phyloP scores from a whole-genome alignment of 2,329 filamentous ascomycete species.

The Fusarium palustre region DNA sequence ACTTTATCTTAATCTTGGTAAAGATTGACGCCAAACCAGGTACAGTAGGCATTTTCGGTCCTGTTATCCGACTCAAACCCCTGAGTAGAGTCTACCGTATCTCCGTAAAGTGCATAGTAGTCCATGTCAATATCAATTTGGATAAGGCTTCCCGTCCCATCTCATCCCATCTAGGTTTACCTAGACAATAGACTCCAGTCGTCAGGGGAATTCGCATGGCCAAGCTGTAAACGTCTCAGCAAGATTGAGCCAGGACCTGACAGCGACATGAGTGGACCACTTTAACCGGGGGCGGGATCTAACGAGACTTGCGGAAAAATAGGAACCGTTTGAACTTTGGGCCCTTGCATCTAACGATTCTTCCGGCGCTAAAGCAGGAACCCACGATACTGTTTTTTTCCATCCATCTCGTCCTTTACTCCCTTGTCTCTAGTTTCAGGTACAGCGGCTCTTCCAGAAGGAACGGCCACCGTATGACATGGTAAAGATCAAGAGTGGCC shows the following conservation, averaged over 20 bases:
- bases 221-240: constrained; percentile 16
- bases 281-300: constrained; percentile 1
- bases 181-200: neutral
- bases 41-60: neutral
- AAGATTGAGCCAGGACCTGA: constrained; percentile 5
- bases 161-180: neutral
- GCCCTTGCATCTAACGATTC: neutral
- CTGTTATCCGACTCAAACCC: neutral
- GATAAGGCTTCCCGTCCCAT: constrained; percentile 7
- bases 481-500: neutral
- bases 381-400: constrained; percentile 23
- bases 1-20: neutral
- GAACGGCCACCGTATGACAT: neutral
- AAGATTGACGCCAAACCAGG: constrained; percentile 5
- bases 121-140: constrained; percentile 3
- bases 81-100: neutral
- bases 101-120: neutral
- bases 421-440: constrained; percentile 40
- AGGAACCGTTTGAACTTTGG: constrained; percentile 10
- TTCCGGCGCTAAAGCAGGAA: constrained; percentile 42
- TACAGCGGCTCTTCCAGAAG: constrained; percentile 34
- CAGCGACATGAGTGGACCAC: constrained; percentile 7
- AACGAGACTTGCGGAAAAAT: constrained; percentile 32
- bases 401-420: constrained; percentile 9
- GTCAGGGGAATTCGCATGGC: neutral